Evolutionary conservation across 371 early-diverging fungal genomes (phyloP).

Genomic region (Lichtheimia ornata): DNA sequence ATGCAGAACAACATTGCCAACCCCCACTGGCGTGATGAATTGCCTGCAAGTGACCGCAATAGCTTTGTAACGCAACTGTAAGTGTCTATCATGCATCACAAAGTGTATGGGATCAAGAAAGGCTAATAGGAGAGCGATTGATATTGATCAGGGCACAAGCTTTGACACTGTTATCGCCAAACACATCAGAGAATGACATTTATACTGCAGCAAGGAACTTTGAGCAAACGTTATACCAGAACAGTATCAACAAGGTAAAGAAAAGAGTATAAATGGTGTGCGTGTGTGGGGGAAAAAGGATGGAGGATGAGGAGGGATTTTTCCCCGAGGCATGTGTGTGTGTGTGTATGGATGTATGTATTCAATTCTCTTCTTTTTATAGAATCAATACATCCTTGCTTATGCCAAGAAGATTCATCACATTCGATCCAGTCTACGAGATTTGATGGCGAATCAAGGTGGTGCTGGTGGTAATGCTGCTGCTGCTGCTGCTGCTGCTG

Average conservation of each 20-base stretch:
- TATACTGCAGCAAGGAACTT: constrained; percentile 41
- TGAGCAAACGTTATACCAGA: constrained; percentile 37
- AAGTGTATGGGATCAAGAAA: no score
- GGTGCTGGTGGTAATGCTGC: constrained; percentile 14
- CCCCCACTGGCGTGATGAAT: constrained; percentile 45
- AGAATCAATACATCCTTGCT: constrained; percentile 45
- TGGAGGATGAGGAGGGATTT: neutral
- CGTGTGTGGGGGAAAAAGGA: neutral
- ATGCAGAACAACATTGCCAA: constrained; percentile 22
- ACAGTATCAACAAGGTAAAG: constrained; percentile 46
- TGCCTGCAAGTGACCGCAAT: constrained; percentile 38
- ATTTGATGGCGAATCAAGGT: constrained; percentile 16
- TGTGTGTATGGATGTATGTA: neutral
- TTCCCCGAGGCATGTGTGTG: constrained; percentile 10
- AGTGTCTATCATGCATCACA: constrained; percentile 6
- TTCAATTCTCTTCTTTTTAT: constrained; percentile 1
- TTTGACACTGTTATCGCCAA: constrained; percentile 36
- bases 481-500: neutral
- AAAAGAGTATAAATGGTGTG: neutral
- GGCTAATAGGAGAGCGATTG: no score
- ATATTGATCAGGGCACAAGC: constrained; percentile 29
- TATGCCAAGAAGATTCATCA: constrained; percentile 41
- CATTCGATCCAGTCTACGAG: constrained; percentile 33
- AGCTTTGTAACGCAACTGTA: constrained; percentile 44
- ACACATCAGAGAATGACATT: constrained; percentile 37